phyloP scores from a whole-genome alignment of 139 green algal genomes.

The Tetraselmis striata region DNA sequence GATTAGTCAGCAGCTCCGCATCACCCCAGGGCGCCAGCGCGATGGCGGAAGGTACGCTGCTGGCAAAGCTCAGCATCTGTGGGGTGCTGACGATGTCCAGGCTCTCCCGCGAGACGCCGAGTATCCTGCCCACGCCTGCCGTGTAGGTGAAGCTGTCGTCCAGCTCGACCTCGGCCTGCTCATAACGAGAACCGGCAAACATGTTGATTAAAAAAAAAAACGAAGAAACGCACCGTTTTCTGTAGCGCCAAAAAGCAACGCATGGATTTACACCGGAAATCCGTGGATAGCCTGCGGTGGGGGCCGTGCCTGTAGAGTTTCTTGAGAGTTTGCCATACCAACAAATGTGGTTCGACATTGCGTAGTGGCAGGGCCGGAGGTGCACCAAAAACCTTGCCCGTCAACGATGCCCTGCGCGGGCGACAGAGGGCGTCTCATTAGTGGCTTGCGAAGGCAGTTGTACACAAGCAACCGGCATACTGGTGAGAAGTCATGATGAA shows the following conservation, averaged over 20 bases:
- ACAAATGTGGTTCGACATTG: background rate
- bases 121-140: background rate
- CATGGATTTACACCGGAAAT: too few relatives aligned
- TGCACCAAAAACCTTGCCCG: background rate
- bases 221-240: too few relatives aligned
- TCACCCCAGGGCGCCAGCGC: background rate
- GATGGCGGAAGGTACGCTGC: background rate
- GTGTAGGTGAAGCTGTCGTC: background rate
- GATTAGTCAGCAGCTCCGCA: background rate
- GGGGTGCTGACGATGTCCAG: background rate
- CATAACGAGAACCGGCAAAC: too few relatives aligned
- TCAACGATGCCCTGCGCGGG: background rate
- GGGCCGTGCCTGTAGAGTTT: background rate
- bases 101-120: background rate
- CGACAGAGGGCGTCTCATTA: too few relatives aligned
- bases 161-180: background rate
- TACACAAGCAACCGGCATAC: too few relatives aligned
- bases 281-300: too few relatives aligned
- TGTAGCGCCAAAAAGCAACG: too few relatives aligned
- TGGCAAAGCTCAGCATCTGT: background rate
- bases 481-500: too few relatives aligned
- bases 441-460: too few relatives aligned
- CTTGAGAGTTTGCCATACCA: background rate
- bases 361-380: background rate
- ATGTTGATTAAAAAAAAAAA: too few relatives aligned